A percentile compares a stretch with the other conserved stretches of the same genome.
Conservation (phyloP, 208 protist species). For the Crithidia expoeki region DNA sequence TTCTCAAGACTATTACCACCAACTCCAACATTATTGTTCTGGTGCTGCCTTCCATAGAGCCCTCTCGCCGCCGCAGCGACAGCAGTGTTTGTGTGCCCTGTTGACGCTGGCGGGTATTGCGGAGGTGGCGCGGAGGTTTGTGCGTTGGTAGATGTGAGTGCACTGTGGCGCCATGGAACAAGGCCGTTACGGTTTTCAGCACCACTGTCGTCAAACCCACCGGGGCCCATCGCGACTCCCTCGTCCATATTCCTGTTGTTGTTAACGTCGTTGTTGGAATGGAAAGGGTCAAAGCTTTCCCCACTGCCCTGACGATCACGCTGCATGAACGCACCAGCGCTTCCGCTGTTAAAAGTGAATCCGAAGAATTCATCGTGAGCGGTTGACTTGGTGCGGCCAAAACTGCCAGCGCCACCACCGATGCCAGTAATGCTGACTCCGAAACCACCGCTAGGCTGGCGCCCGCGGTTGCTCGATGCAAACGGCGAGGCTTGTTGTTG, state of each 20-base stretch:
- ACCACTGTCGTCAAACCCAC: not conserved
- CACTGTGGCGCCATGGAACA: not conserved
- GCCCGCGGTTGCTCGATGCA: not conserved
- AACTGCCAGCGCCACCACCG: not conserved
- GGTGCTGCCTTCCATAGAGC: not conserved
- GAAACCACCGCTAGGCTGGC: not conserved
- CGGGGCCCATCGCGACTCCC: not conserved
- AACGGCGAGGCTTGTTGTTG: not conserved
- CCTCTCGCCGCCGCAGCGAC: no score
- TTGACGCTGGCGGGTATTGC: slow-evolving; percentile 4
- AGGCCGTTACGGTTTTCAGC: not conserved
- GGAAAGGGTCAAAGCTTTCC: slow-evolving; percentile 25
- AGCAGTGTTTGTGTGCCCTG: not conserved
- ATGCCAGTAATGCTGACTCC: not conserved
- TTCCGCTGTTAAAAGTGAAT: slow-evolving; percentile 26
- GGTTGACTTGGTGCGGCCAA: not conserved
- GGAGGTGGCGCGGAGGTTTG: not conserved
- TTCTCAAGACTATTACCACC: not conserved
- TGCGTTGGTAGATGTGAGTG: not conserved
- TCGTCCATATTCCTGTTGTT: not conserved
- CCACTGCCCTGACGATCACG: not conserved
- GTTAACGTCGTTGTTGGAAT: slow-evolving; percentile 4
- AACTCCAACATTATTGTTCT: not conserved
- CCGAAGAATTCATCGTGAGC: slow-evolving; percentile 19
- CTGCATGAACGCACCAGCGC: not conserved